These are phyloP conservation scores for Picochlorum sp. DNA, from an alignment of 139 green algal genomes.

Conservation along the genomic window DNA sequence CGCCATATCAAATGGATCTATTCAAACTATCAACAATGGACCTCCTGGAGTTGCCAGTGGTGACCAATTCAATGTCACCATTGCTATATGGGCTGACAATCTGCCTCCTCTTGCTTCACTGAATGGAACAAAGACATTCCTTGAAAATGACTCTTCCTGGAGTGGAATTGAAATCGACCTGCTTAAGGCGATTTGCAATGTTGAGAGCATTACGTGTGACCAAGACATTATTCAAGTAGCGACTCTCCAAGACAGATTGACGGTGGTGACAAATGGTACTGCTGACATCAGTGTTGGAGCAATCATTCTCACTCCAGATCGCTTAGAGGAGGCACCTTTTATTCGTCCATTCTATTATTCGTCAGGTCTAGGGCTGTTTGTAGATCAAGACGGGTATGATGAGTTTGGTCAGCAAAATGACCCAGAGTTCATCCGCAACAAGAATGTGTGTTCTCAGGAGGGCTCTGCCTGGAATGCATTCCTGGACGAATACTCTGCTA, in stretches of 20 bases:
- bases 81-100: neutral
- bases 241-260: neutral
- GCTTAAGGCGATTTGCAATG: neutral
- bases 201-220: neutral
- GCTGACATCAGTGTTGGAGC: neutral
- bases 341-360: neutral
- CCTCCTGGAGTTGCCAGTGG: neutral
- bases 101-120: neutral
- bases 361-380: neutral
- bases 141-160: neutral
- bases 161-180: neutral
- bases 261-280: neutral
- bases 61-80: neutral
- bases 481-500: neutral
- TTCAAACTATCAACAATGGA: neutral
- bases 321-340: neutral
- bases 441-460: constrained; percentile 1
- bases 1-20: neutral
- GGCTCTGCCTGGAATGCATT: neutral
- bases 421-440: neutral
- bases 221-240: neutral
- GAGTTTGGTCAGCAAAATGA: neutral
- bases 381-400: neutral
- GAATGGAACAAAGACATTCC: neutral
- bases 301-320: neutral